A percentile compares a stretch with the other conserved stretches of the same genome.
These are phyloP conservation scores for Cicer cuneatum DNA, from an alignment of 306 rosid genomes.

Conservation along the genomic window DNA sequence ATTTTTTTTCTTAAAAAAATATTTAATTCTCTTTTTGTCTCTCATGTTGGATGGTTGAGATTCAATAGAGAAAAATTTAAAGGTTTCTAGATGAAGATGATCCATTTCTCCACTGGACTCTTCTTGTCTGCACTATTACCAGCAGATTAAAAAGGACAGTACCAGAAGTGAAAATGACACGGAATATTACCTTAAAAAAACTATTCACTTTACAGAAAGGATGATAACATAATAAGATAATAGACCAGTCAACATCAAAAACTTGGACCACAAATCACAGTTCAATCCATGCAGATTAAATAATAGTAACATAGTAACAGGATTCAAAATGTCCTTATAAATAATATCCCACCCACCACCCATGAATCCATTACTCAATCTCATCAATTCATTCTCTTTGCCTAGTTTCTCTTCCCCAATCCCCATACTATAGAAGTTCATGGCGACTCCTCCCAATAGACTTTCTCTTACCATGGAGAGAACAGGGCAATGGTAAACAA, in stretches of 20 bases:
- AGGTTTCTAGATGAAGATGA: too few species aligned
- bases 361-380: conserved; percentile 30
- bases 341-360: conserved; percentile 35
- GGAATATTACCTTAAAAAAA: conserved; percentile 13
- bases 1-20: too few species aligned
- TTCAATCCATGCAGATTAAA: conserved; percentile 41
- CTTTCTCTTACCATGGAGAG: conserved; percentile 81
- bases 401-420: conserved; percentile 35
- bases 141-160: conserved; percentile 37
- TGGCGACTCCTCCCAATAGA: conserved; percentile 65
- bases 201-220: not conserved
- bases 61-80: too few species aligned
- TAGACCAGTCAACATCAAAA: conserved; percentile 30
- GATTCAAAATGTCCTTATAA: conserved; percentile 30
- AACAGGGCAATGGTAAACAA: conserved; percentile 81
- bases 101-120: conserved; percentile 11
- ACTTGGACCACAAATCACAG: conserved; percentile 45
- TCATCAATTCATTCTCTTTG: conserved; percentile 32
- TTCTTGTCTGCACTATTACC: conserved; percentile 38
- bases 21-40: too few species aligned
- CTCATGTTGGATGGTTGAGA: too few species aligned
- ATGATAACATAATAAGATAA: conserved; percentile 21
- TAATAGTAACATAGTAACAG: conserved; percentile 21
- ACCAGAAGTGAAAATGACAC: conserved; percentile 35
- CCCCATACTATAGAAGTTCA: conserved; percentile 25